Percentiles rank a stretch among this genome's conserved stretches.
Conservation (phyloP, 208 protist genomes). For the Endotrypanum monterogeii region DNA sequence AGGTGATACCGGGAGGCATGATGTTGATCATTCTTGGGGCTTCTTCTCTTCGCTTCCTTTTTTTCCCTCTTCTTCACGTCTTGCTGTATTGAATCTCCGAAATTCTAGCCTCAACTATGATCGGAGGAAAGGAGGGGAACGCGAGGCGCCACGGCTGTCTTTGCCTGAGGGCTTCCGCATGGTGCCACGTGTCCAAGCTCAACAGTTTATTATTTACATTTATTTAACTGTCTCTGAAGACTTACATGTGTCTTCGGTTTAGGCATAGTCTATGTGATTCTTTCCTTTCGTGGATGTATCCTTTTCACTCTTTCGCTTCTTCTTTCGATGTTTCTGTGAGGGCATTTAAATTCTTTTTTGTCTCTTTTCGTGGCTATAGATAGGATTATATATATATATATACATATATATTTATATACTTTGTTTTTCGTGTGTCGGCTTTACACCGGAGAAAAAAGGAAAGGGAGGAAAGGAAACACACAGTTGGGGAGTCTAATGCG, state of each 20-base stretch:
- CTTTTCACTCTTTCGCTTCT: background rate
- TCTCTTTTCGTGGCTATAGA: slow-evolving; percentile 13
- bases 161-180: background rate
- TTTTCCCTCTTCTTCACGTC: background rate
- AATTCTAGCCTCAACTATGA: background rate
- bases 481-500: background rate
- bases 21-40: background rate
- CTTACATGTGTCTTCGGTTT: background rate
- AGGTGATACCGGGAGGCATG: background rate
- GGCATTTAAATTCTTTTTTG: slow-evolving; percentile 14
- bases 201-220: background rate
- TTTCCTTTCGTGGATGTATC: slow-evolving; percentile 1
- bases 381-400: no score
- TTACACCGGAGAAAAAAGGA: background rate
- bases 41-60: slow-evolving; percentile 8
- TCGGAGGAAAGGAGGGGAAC: background rate
- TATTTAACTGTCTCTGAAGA: background rate
- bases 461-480: background rate
- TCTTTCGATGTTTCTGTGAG: background rate
- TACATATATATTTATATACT: no score
- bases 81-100: background rate
- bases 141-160: background rate
- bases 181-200: background rate
- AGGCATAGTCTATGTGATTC: background rate
- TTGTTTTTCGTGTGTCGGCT: slow-evolving; percentile 9